Conservation (phyloP, 805 yeast species). For the Metschnikowia bowlesiae region DNA sequence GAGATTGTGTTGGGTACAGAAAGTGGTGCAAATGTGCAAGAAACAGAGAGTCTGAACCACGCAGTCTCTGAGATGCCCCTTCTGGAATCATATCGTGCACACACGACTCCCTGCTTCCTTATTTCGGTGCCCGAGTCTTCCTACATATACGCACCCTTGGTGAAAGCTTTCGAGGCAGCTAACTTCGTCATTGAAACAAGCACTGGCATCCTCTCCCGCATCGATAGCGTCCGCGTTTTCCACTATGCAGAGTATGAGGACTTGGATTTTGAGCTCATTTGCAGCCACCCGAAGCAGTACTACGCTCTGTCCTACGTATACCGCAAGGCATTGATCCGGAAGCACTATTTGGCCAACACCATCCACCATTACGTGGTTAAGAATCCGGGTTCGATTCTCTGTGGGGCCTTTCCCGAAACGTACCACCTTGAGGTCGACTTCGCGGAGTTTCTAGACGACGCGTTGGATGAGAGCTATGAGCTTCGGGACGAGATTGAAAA, state of each 20-base stretch:
- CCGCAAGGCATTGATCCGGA: slow-evolving; percentile 86
- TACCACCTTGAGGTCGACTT: slow-evolving; percentile 84
- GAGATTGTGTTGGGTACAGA: slow-evolving; percentile 44
- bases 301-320: slow-evolving; percentile 76
- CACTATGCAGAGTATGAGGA: slow-evolving; percentile 92
- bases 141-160: slow-evolving; percentile 43
- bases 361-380: slow-evolving; percentile 71
- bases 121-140: slow-evolving; percentile 34
- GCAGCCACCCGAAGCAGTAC: slow-evolving; percentile 44
- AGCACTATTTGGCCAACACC: slow-evolving; percentile 83
- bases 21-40: background rate
- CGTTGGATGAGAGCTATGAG: slow-evolving; percentile 89
- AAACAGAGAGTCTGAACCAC: background rate
- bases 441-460: slow-evolving; percentile 93
- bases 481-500: slow-evolving; percentile 69
- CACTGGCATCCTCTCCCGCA: slow-evolving; percentile 14
- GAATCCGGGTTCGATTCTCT: slow-evolving; percentile 62
- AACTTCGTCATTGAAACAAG: slow-evolving; percentile 27
- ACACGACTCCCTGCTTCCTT: slow-evolving; percentile 19
- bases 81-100: background rate
- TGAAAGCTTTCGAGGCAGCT: slow-evolving; percentile 29
- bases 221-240: slow-evolving; percentile 39
- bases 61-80: background rate
- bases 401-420: slow-evolving; percentile 63
- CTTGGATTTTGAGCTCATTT: slow-evolving; percentile 65